Base-by-base conservation (phyloP, 805 yeast species). In the Yarrowia sp. region DNA sequence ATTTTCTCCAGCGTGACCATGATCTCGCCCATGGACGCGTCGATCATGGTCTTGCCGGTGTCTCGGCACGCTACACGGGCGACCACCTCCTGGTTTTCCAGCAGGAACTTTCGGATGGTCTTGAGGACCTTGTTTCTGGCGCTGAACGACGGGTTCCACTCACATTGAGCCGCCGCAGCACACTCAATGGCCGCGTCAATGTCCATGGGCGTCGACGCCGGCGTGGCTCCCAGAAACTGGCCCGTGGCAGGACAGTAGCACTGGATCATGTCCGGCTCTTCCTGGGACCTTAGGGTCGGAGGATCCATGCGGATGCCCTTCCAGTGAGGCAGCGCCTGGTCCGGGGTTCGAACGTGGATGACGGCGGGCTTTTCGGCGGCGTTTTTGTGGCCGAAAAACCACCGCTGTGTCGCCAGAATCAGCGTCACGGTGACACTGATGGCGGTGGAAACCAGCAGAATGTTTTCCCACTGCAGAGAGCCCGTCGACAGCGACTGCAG, bases 211-310 rank as follows among this genome's bases (percentile, higher is more conserved):
- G 89, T 79, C 69, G 87, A 85, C 1, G 91, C 87, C 61, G 83
- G 80, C 73, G 87, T 88, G 26, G 87, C 82, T 0, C 97, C 98
- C 72, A 94, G 81, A 71, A 81, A 87, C 78, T 92, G 97, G 42
- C 97, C 96, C 0, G 98, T 95, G 0, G 98, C 97, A 3, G 99
- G 99, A 79, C 99, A 94, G 77, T 91, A 89, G 70, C 93, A 86
- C 75, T 91, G 93, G 71, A 94, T 90, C 72, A 79, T 82, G 22
- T 80, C 82, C 2, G 94, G 90, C 67, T 89, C 92, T 32, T 84
- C 84, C 1, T 84, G 83, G 69, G 86, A 85, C 80, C 72, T 74
- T 3, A 91, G 82, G 14, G 86, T 80, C 14, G 89, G 84, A 0
- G 92, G 88, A 66, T 85, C 84, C 42, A 91, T 81, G 66, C 97